Percentiles rank a stretch among this genome's conserved stretches.
phyloP scores from a whole-genome alignment of 768 basidiomycete genomes.

The Rhodotorula taiwanensis region DNA sequence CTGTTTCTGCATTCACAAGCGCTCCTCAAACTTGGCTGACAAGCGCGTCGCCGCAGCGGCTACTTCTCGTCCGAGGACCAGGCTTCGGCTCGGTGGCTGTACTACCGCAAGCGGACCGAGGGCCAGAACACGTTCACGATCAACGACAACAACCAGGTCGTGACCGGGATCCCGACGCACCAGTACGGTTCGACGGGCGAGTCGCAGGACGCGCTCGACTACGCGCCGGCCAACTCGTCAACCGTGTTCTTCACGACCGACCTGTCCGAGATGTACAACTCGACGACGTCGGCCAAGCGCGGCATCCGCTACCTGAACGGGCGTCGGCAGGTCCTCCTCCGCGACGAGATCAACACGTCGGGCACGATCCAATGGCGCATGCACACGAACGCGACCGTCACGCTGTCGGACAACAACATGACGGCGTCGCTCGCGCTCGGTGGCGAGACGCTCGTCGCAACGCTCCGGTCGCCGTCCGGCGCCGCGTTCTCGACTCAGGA shows the following conservation, averaged over 20 bases:
- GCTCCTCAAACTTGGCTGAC: too few species aligned
- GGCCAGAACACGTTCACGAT: slow-evolving; percentile 93
- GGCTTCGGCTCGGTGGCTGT: slow-evolving; percentile 62
- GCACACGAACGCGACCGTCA: slow-evolving; percentile 85
- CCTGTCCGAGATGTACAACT: slow-evolving; percentile 66
- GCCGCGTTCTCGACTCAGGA: slow-evolving; percentile 56
- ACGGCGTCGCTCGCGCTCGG: slow-evolving; percentile 70
- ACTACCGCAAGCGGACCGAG: slow-evolving; percentile 68
- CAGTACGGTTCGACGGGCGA: slow-evolving; percentile 55
- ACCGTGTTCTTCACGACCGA: slow-evolving; percentile 79
- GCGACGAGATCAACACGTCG: slow-evolving; percentile 69
- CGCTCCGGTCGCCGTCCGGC: slow-evolving; percentile 59
- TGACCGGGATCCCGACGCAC: slow-evolving; percentile 56
- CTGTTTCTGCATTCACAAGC: neutral
- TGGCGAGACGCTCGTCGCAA: slow-evolving; percentile 59
- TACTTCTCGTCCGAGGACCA: slow-evolving; percentile 77
- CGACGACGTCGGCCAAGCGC: slow-evolving; percentile 58
- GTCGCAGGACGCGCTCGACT: slow-evolving; percentile 76
- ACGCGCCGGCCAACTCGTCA: slow-evolving; percentile 54
- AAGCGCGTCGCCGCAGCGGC: too few species aligned
- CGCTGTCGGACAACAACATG: slow-evolving; percentile 52
- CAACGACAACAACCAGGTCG: slow-evolving; percentile 69
- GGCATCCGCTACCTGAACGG: slow-evolving; percentile 76
- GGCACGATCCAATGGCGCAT: slow-evolving; percentile 63
- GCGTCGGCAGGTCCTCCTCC: slow-evolving; percentile 79